Evolutionary conservation across 2,329 filamentous ascomycete genomes (phyloP).

Genomic region (Sporothrix brasiliensis): DNA sequence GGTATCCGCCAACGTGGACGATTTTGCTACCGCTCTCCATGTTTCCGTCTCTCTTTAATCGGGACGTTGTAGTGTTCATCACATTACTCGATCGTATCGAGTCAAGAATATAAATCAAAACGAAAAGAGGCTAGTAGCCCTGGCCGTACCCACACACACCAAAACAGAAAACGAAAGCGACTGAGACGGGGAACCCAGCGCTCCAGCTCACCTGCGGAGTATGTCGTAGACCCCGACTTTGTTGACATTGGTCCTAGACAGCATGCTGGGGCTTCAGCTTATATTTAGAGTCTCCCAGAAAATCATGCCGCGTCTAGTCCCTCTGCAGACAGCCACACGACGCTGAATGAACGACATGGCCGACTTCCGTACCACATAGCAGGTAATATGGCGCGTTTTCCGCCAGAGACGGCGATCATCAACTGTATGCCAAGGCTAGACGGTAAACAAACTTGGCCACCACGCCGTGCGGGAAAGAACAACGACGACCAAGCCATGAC

Average conservation of each 20-base stretch:
- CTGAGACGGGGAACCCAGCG: not conserved
- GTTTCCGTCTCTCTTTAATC: not conserved
- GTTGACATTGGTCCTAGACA: not conserved
- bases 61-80: not conserved
- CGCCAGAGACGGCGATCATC: not conserved
- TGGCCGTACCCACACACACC: conserved; percentile 21
- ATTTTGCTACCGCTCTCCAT: not conserved
- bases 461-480: no score
- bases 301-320: not conserved
- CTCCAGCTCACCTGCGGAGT: not conserved
- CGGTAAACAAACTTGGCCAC: no score
- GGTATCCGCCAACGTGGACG: not conserved
- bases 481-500: no score
- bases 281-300: not conserved
- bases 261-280: not conserved
- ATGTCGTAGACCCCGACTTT: no score
- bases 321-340: not conserved
- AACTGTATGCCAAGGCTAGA: no score
- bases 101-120: conserved; percentile 17
- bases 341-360: conserved; percentile 1
- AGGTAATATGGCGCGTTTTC: not conserved
- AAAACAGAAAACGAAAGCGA: not conserved
- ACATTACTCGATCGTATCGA: conserved; percentile 29
- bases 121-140: not conserved
- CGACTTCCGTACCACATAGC: not conserved